phyloP scores from a whole-genome alignment of 257 asterid genomes.

The Lantana camara region DNA sequence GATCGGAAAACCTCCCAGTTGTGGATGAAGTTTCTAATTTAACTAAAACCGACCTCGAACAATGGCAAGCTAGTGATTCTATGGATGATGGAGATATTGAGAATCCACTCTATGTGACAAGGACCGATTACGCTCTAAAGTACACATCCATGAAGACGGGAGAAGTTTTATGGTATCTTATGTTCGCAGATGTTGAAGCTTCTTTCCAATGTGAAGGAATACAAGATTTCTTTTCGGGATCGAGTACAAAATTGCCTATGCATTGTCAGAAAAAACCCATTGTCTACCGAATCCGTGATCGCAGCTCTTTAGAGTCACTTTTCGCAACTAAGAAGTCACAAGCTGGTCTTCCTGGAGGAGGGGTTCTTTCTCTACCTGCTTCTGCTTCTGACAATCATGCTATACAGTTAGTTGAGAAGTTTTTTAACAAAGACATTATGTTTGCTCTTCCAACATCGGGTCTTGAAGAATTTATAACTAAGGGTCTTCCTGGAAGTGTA shows the following conservation, averaged over 20 bases:
- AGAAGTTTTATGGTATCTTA: slow-evolving; percentile 74
- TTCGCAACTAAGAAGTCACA: slow-evolving; percentile 39
- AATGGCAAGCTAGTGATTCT: slow-evolving; percentile 50
- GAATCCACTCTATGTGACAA: slow-evolving; percentile 69
- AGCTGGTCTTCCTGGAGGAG: slow-evolving; percentile 55
- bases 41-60: slow-evolving; percentile 43
- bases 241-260: slow-evolving; percentile 37
- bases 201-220: slow-evolving; percentile 61
- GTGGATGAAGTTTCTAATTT: slow-evolving; percentile 49
- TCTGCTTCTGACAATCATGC: slow-evolving; percentile 39
- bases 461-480: slow-evolving; percentile 29
- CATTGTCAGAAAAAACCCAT: slow-evolving; percentile 54
- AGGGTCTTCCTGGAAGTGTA: slow-evolving; percentile 42
- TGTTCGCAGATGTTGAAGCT: slow-evolving; percentile 78
- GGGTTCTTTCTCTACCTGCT: slow-evolving; percentile 52
- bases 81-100: slow-evolving; percentile 38
- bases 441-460: slow-evolving; percentile 50
- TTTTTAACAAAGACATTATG: slow-evolving; percentile 36
- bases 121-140: slow-evolving; percentile 76
- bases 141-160: slow-evolving; percentile 67
- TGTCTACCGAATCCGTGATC: slow-evolving; percentile 68
- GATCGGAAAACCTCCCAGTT: slow-evolving; percentile 58
- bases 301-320: slow-evolving; percentile 53
- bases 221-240: slow-evolving; percentile 51
- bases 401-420: slow-evolving; percentile 25